Conservation (phyloP, 306 rosid species). For the Castanea crenata region DNA sequence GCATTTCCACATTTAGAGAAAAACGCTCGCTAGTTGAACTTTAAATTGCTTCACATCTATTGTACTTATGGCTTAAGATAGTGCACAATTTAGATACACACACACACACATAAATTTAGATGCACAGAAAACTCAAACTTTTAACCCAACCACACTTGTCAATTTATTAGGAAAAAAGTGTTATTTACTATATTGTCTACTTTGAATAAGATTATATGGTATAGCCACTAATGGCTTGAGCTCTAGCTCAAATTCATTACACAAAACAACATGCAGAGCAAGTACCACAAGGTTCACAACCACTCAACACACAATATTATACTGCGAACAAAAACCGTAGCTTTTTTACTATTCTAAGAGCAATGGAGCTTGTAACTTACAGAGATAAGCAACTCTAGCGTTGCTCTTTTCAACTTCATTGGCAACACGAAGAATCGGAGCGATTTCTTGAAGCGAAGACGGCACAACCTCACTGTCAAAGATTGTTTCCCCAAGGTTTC, state of each 20-base stretch:
- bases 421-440: conserved; percentile 97
- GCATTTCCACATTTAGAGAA: not conserved
- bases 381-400: conserved; percentile 94
- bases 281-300: not conserved
- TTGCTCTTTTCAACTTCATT: conserved; percentile 92
- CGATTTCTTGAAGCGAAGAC: conserved; percentile 87
- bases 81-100: not conserved
- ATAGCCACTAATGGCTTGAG: not conserved
- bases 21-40: not conserved
- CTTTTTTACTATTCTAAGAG: no score
- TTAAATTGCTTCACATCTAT: not conserved
- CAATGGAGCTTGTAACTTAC: conserved; percentile 39
- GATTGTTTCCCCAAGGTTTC: conserved; percentile 81
- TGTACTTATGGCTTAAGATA: not conserved
- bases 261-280: not conserved
- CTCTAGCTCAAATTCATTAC: not conserved
- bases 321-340: no score
- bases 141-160: no score
- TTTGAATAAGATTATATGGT: not conserved
- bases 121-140: no score
- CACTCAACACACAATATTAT: no score
- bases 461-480: conserved; percentile 95
- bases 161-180: not conserved
- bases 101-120: not conserved
- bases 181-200: not conserved